phyloP scores from a whole-genome alignment of 441 rosid species.

The Gossypium aridum region DNA sequence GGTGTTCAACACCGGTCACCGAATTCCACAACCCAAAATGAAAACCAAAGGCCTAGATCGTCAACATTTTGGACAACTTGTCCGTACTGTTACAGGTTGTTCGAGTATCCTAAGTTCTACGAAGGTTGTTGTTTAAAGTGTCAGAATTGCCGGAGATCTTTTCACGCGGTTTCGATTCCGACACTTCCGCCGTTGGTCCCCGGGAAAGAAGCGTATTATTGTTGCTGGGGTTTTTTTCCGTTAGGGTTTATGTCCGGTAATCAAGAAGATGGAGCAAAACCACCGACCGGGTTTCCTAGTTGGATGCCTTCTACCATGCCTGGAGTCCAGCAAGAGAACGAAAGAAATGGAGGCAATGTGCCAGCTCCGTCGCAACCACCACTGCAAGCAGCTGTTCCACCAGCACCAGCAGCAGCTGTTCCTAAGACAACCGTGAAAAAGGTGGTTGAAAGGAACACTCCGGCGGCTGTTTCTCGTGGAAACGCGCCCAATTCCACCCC shows the following conservation, averaged over 20 bases:
- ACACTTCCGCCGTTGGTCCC: slow-evolving; percentile 72
- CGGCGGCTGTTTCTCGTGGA: slow-evolving; percentile 17
- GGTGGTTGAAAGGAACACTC: slow-evolving; percentile 8
- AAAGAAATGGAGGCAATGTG: slow-evolving; percentile 13
- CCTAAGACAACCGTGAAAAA: slow-evolving; percentile 8
- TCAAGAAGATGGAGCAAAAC: slow-evolving; percentile 19
- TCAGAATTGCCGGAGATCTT: slow-evolving; percentile 59
- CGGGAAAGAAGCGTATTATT: slow-evolving; percentile 76
- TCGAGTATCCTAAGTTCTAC: slow-evolving; percentile 77
- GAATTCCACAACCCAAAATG: background rate
- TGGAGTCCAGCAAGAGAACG: slow-evolving; percentile 2
- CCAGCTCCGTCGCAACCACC: background rate
- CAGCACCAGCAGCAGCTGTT: slow-evolving; percentile 1
- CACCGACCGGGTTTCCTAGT: slow-evolving; percentile 30
- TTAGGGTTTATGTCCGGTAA: slow-evolving; percentile 41
- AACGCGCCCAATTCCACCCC: slow-evolving; percentile 7
- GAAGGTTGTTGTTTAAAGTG: slow-evolving; percentile 78
- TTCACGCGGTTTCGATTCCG: slow-evolving; percentile 54
- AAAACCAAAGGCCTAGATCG: slow-evolving; percentile 21
- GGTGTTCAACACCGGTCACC: background rate
- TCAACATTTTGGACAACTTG: slow-evolving; percentile 91
- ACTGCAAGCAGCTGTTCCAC: too few species aligned
- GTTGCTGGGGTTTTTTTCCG: slow-evolving; percentile 84
- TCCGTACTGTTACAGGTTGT: slow-evolving; percentile 74
- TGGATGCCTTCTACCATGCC: slow-evolving; percentile 47